Percentiles rank a stretch among this genome's conserved stretches.
These are phyloP conservation scores for Ceratocystis harringtonii DNA, from an alignment of 2,329 filamentous ascomycete species.

Conservation along the genomic window DNA sequence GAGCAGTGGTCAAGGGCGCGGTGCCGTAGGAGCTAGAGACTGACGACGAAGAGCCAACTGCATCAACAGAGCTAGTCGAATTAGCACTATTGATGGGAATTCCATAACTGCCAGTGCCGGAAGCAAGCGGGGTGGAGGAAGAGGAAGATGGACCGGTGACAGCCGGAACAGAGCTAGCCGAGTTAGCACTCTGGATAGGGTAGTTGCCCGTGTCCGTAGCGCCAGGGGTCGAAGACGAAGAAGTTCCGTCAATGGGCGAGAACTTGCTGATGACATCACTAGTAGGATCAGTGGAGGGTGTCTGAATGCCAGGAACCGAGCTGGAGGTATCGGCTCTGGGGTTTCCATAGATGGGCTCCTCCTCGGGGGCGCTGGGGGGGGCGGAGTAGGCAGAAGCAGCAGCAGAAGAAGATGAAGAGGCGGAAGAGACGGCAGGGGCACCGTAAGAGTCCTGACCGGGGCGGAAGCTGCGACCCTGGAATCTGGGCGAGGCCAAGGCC, in stretches of 20 bases:
- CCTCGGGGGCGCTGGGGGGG: background rate
- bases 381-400: background rate
- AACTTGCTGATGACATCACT: background rate
- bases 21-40: constrained; percentile 24
- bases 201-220: background rate
- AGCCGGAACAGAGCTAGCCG: constrained; percentile 1
- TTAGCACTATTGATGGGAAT: constrained; percentile 1
- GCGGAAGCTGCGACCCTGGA: constrained; percentile 14
- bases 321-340: background rate
- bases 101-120: constrained; percentile 15
- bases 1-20: background rate
- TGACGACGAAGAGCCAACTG: constrained; percentile 20
- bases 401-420: background rate
- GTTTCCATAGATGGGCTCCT: background rate
- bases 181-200: background rate
- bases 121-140: constrained; percentile 26
- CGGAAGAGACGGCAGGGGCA: background rate
- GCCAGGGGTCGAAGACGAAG: background rate
- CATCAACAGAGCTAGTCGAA: constrained; percentile 1
- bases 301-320: background rate
- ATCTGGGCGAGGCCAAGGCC: constrained; percentile 13
- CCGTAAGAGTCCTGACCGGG: constrained; percentile 1
- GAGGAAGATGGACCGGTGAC: constrained; percentile 20
- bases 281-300: background rate
- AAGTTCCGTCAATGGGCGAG: background rate